Evolutionary conservation across 192 early-diverging fungal genomes (phyloP), one percentile per base, ranked within the genome.

Genomic region (Thoreauomyces humboldtii): DNA sequence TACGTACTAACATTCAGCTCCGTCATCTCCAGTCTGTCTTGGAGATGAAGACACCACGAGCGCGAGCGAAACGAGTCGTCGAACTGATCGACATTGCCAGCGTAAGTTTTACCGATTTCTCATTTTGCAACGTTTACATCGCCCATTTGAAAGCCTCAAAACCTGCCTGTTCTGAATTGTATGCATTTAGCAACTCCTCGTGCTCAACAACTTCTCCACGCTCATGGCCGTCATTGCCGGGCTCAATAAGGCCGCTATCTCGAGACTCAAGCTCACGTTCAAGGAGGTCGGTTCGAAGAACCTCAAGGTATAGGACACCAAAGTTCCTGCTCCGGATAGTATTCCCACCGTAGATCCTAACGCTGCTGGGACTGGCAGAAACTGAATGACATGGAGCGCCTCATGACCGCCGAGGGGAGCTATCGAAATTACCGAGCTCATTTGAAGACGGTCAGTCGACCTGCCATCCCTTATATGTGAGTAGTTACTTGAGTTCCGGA

Each of bases 171-270:
- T n/a, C n/a, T n/a, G n/a, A n/a, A n/a, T n/a, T n/a, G n/a, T n/a
- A n/a, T n/a, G n/a, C n/a, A n/a, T 38, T 19, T 31, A 74, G 69
- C 61, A 64, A 11, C 68, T 76, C n/a, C 45, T 67, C 31, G 34
- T 55, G 12, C 53, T 73, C 21, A 76, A 76, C 37, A 76, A 76
- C 54, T 76, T 69, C 45, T 76, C 74, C 2, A 73, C 74, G 11
- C 45, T 73, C 4, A 76, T 76, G 74, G 65, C 74, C 36, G 42
- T 76, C 19, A 76, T 76, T 65, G 74, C 74, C 14, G 74, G 74
- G 5, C 48, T 76, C 12, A 76, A 76, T 59, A 76, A 70, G 36
- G 70, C 74, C 24, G 61, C 60, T 35, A 67, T 76, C 24, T 59
- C 42, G 15, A 57, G 74, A 33, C 60, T 76, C 22, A 70, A 64